Evolutionary conservation across 768 basidiomycete species (phyloP).

Genomic region (Lactifluus volemus): DNA sequence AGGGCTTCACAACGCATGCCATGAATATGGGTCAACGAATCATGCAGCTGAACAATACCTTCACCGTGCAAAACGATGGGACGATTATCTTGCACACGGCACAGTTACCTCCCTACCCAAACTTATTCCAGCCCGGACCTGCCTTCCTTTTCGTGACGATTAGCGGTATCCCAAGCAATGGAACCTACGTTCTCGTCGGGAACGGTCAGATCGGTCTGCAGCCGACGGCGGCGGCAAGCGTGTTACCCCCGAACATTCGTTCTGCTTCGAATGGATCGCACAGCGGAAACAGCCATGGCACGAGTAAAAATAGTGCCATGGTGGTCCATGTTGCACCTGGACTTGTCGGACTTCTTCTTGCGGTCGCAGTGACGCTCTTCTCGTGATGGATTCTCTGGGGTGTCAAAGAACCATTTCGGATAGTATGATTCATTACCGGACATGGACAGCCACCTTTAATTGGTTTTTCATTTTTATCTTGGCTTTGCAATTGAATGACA

Average conservation of each 20-base stretch:
- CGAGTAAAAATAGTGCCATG: too few relatives aligned
- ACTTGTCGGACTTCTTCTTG: too few relatives aligned
- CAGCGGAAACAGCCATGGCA: too few relatives aligned
- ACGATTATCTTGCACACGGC: conserved; percentile 71
- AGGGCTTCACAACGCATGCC: conserved; percentile 76
- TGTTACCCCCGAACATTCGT: conserved; percentile 43
- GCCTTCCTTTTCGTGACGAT: conserved; percentile 76
- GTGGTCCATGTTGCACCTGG: too few relatives aligned
- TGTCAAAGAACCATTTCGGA: too few relatives aligned
- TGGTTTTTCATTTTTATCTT: too few relatives aligned
- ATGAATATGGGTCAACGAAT: conserved; percentile 85
- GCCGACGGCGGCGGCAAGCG: conserved; percentile 35
- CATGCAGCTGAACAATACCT: conserved; percentile 78
- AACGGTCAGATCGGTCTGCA: conserved; percentile 69
- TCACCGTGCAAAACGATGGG: conserved; percentile 67
- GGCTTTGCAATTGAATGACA: too few relatives aligned
- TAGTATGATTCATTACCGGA: too few relatives aligned
- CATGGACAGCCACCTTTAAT: too few relatives aligned
- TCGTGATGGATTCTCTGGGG: too few relatives aligned
- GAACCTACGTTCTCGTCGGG: conserved; percentile 64
- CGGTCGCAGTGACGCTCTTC: too few relatives aligned
- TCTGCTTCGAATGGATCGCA: too few relatives aligned
- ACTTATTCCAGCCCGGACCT: conserved; percentile 84
- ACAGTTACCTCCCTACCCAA: conserved; percentile 76
- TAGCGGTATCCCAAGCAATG: conserved; percentile 36